Conservation (phyloP, 345 rosid genomes). For the Hevea brasiliensis region DNA sequence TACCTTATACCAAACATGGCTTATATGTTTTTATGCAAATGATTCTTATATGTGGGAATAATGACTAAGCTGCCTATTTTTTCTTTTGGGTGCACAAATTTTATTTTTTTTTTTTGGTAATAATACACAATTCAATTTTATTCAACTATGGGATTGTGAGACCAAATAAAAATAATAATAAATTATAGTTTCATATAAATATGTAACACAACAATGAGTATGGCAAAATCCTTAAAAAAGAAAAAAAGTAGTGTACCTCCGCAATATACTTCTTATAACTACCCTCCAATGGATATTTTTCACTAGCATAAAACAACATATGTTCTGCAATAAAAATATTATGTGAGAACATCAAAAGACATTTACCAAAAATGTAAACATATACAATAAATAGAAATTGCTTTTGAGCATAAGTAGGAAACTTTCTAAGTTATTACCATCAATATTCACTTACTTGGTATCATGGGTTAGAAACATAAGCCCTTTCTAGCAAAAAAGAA, state of each 20-base stretch:
- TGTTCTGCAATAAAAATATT: conserved; percentile 56
- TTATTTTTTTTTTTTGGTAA: too few species aligned
- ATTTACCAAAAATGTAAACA: background rate
- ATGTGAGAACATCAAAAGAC: conserved; percentile 5
- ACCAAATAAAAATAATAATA: background rate
- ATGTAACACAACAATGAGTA: background rate
- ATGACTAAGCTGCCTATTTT: too few species aligned
- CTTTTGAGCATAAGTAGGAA: background rate
- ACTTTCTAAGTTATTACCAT: too few species aligned
- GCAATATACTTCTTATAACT: conserved; percentile 72
- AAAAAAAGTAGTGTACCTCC: conserved; percentile 45
- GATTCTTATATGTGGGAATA: too few species aligned
- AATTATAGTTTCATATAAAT: background rate
- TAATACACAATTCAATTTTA: too few species aligned
- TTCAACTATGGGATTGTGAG: background rate
- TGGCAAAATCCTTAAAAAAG: background rate
- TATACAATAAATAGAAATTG: background rate
- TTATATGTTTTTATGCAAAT: too few species aligned
- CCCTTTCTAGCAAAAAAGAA: too few species aligned
- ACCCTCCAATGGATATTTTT: conserved; percentile 80
- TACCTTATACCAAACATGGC: too few species aligned
- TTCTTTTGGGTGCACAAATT: too few species aligned
- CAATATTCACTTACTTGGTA: background rate
- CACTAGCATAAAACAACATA: conserved; percentile 90
- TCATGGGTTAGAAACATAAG: background rate